Evolutionary conservation across 148 eudicot genomes (phyloP).

Genomic region (Camellia lanceoleosa): DNA sequence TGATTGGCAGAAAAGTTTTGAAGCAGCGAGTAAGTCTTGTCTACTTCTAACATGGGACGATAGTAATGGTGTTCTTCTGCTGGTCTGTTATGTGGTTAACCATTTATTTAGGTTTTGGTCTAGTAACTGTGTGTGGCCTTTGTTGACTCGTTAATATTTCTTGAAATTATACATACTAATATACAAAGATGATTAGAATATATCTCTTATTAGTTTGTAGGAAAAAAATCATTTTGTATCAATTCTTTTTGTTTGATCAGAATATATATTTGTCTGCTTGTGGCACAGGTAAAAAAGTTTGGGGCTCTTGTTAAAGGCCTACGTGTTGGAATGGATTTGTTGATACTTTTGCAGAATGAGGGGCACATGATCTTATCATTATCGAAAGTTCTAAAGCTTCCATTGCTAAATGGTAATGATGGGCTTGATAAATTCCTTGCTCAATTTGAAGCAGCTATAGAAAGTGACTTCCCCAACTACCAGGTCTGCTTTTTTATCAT

Average conservation of each 20-base stretch:
- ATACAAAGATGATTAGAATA: background rate
- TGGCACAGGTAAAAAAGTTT: constrained; percentile 74
- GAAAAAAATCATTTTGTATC: background rate
- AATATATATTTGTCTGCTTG: background rate
- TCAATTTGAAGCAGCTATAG: constrained; percentile 91
- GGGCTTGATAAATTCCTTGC: constrained; percentile 72
- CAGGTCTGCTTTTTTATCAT: constrained; percentile 50
- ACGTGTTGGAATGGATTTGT: constrained; percentile 61
- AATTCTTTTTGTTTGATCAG: background rate
- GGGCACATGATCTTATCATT: constrained; percentile 40
- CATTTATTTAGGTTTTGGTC: background rate
- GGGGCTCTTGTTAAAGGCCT: constrained; percentile 85
- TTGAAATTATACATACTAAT: background rate
- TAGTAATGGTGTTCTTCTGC: background rate
- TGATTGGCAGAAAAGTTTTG: constrained; percentile 76
- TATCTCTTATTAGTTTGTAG: background rate
- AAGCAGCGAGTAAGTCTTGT: constrained; percentile 72
- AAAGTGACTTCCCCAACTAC: constrained; percentile 86
- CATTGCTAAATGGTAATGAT: constrained; percentile 54
- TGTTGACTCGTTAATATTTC: background rate
- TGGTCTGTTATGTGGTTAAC: background rate
- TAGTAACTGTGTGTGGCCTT: background rate
- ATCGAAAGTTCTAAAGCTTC: constrained; percentile 56
- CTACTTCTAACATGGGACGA: background rate
- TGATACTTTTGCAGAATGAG: constrained; percentile 53